phyloP scores from a whole-genome alignment of 2,329 filamentous ascomycete species.

The Cladosporium austrohemisphaericum region DNA sequence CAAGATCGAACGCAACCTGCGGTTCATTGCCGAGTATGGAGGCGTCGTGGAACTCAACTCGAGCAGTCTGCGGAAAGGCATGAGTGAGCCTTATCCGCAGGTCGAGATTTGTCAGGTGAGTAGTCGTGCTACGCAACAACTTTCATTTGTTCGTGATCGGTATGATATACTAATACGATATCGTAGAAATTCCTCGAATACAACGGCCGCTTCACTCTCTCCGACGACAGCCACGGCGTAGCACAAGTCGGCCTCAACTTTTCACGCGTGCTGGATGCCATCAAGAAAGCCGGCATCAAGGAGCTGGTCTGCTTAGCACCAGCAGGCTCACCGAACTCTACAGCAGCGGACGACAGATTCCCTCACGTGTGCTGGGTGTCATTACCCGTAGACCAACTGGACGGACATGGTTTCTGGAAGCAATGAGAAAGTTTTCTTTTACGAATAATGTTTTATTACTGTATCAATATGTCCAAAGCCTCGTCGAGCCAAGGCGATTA shows the following conservation, averaged over 20 bases:
- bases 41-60: conserved; percentile 89
- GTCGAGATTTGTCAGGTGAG: conserved; percentile 70
- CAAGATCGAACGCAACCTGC: conserved; percentile 69
- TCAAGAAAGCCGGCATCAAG: conserved; percentile 62
- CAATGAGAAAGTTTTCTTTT: not conserved
- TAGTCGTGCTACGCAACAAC: no score
- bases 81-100: conserved; percentile 85
- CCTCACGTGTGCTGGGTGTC: not conserved
- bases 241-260: conserved; percentile 88
- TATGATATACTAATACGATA: not conserved
- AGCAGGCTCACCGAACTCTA: not conserved
- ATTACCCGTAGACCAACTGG: not conserved
- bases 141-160: not conserved
- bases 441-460: no score
- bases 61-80: conserved; percentile 79
- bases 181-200: conserved; percentile 64
- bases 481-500: not conserved
- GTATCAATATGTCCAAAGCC: no score
- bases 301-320: conserved; percentile 8
- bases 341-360: not conserved
- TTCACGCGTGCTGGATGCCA: conserved; percentile 63
- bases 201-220: conserved; percentile 81
- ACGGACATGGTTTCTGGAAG: conserved; percentile 12
- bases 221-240: conserved; percentile 89
- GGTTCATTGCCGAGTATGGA: conserved; percentile 66